A percentile compares a stretch with the other conserved stretches of the same genome.
These are phyloP conservation scores for Phytophthora cactorum DNA, from an alignment of 352 stramenopile species.

Conservation along the genomic window DNA sequence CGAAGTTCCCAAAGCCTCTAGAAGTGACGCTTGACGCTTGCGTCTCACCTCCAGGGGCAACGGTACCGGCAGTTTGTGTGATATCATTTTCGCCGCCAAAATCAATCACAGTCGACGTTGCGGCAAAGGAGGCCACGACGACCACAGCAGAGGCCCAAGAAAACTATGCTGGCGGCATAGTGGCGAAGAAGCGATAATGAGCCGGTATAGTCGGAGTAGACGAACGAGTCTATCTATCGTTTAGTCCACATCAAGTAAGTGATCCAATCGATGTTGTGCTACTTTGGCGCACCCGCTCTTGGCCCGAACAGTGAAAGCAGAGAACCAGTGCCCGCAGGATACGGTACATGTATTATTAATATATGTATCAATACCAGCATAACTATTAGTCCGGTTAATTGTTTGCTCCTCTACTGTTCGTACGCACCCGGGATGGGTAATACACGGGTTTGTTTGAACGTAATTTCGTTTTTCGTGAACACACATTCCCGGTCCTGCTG, in stretches of 20 bases:
- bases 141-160: background rate
- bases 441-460: no score
- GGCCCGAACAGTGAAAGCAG: no score
- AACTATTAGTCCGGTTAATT: no score
- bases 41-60: slow-evolving; percentile 1
- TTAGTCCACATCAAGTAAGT: slow-evolving; percentile 13
- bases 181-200: background rate
- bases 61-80: slow-evolving; percentile 3
- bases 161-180: background rate
- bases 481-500: no score
- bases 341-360: no score
- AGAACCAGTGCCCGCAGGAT: no score
- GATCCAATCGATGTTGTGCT: slow-evolving; percentile 3
- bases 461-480: no score
- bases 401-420: no score
- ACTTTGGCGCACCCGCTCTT: background rate
- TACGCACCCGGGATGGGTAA: no score
- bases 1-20: background rate
- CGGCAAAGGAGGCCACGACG: background rate
- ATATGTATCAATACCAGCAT: no score
- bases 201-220: background rate
- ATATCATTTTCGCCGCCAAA: slow-evolving; percentile 18
- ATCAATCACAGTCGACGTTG: slow-evolving; percentile 1
- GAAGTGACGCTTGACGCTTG: background rate
- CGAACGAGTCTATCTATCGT: background rate